Percentiles rank a stretch among this genome's conserved stretches.
phyloP scores from a whole-genome alignment of 108 stramenopile species.

The Cyclotella kingstonii region DNA sequence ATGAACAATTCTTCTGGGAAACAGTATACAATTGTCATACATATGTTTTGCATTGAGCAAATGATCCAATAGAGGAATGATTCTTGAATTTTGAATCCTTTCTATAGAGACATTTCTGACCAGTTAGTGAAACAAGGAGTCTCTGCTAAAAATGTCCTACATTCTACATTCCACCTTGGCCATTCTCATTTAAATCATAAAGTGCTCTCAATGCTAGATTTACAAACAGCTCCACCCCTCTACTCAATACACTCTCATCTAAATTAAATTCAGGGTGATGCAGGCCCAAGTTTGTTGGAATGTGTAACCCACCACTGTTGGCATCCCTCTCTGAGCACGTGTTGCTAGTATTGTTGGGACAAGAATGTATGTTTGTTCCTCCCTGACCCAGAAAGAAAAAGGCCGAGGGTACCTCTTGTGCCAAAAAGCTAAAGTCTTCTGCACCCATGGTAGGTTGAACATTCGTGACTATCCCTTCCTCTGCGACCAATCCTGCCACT shows the following conservation, averaged over 20 bases:
- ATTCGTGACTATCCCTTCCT: slow-evolving; percentile 31
- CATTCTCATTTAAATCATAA: slow-evolving; percentile 26
- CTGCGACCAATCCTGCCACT: slow-evolving; percentile 68
- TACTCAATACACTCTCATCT: slow-evolving; percentile 73
- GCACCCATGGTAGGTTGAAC: slow-evolving; percentile 90
- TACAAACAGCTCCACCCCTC: slow-evolving; percentile 78
- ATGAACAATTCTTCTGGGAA: too few species aligned
- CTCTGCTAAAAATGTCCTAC: too few species aligned
- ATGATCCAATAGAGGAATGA: too few species aligned
- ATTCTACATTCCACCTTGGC: too few species aligned
- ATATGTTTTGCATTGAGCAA: too few species aligned
- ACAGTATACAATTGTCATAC: too few species aligned
- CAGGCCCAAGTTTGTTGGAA: slow-evolving; percentile 67
- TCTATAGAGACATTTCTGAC: too few species aligned
- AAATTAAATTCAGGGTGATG: slow-evolving; percentile 87
- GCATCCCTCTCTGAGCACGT: neutral
- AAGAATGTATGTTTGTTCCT: slow-evolving; percentile 19
- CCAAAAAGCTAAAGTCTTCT: slow-evolving; percentile 90
- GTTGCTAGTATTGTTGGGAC: slow-evolving; percentile 4
- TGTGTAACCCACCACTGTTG: slow-evolving; percentile 1
- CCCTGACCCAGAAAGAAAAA: slow-evolving; percentile 87
- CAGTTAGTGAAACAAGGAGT: too few species aligned
- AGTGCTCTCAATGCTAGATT: slow-evolving; percentile 77
- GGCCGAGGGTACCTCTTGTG: slow-evolving; percentile 68
- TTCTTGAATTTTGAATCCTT: too few species aligned